These are phyloP conservation scores for Globisporangium nagaii DNA, from an alignment of 352 stramenopile genomes.

Conservation along the genomic window DNA sequence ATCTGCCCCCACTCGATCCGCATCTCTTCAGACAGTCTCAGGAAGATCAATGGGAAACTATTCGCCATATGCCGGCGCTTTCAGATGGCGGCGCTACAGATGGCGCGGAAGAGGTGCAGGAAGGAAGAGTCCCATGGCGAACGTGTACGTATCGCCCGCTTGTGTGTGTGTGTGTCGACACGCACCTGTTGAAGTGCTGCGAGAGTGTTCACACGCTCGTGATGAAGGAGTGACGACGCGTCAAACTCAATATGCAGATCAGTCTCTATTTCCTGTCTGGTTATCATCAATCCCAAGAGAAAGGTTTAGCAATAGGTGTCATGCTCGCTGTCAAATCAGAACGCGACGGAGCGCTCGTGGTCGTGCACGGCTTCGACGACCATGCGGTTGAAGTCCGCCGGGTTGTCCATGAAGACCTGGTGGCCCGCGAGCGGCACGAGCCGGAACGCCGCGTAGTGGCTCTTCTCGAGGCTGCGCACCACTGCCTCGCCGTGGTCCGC, in stretches of 20 bases:
- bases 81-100: too few relatives aligned
- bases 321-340: too few relatives aligned
- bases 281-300: too few relatives aligned
- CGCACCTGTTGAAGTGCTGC: neutral
- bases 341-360: conserved; percentile 33
- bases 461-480: conserved; percentile 47
- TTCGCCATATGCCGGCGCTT: neutral
- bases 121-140: neutral
- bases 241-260: too few relatives aligned
- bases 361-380: conserved; percentile 64
- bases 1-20: conserved; percentile 7
- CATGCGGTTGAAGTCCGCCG: conserved; percentile 66
- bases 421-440: conserved; percentile 66
- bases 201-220: too few relatives aligned
- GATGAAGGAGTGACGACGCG: too few relatives aligned
- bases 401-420: conserved; percentile 87
- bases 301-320: too few relatives aligned
- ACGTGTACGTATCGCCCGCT: neutral
- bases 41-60: neutral
- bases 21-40: conserved; percentile 1
- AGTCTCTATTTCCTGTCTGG: too few relatives aligned
- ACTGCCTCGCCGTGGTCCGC: conserved; percentile 52
- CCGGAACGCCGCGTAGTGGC: conserved; percentile 59
- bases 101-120: conserved; percentile 1
- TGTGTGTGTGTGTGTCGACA: neutral